These are phyloP conservation scores for Colletotrichum sp. DNA, from an alignment of 2,329 filamentous ascomycete species.

Conservation along the genomic window DNA sequence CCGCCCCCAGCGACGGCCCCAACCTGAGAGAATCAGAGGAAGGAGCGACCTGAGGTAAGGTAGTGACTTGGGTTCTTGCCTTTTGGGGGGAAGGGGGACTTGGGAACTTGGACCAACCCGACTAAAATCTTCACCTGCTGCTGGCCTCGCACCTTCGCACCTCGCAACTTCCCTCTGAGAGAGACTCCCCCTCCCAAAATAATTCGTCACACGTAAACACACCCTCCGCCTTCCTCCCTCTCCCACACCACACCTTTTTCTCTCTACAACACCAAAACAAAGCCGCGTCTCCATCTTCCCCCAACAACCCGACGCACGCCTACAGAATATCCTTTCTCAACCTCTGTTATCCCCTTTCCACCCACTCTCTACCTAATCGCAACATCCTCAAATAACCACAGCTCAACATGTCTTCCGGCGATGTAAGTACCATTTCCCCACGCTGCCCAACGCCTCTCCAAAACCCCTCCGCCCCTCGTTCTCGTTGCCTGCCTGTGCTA, in stretches of 20 bases:
- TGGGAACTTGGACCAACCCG: constrained; percentile 12
- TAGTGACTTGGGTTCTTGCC: not conserved
- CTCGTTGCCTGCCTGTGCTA: constrained; percentile 8
- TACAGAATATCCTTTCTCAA: not conserved
- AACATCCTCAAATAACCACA: constrained; percentile 4
- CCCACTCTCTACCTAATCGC: constrained; percentile 5
- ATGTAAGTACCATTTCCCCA: constrained; percentile 22
- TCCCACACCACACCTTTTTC: constrained; percentile 18
- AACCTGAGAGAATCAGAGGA: constrained; percentile 12
- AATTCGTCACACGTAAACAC: constrained; percentile 24
- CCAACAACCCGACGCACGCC: constrained; percentile 10
- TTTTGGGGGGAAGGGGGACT: not conserved
- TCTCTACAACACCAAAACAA: constrained; percentile 20
- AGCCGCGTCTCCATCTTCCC: constrained; percentile 15
- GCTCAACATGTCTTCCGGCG: constrained; percentile 24
- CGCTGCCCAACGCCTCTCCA: constrained; percentile 18
- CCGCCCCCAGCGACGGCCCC: not conserved
- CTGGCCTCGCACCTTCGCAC: constrained; percentile 3
- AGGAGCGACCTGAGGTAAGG: not conserved
- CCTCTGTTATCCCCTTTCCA: not conserved
- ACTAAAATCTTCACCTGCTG: constrained; percentile 21
- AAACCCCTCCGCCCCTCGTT: constrained; percentile 19
- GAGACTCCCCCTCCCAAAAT: constrained; percentile 15
- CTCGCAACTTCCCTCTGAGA: constrained; percentile 19
- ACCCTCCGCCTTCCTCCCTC: constrained; percentile 16